Base-by-base conservation (phyloP, 768 basidiomycete species). In the Tricholoma terreum region DNA sequence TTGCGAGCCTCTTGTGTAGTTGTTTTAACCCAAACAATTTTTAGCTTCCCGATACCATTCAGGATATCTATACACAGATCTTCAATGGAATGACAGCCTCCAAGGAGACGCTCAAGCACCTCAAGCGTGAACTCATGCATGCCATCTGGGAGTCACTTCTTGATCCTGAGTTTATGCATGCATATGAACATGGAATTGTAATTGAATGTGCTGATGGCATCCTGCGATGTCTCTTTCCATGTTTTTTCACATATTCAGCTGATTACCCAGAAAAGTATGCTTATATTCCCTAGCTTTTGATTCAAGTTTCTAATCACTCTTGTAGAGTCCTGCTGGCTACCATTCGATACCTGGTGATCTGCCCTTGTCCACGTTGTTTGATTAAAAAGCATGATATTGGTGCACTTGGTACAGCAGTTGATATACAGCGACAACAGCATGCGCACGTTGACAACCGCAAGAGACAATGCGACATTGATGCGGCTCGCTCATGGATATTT, bases 331-430 rank as follows among this genome's bases (percentile, higher is more conserved):
- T 73, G 0, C 50, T 71, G 48, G 62, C 61, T 6, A 57, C 54
- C 46, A 57, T 68, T 19, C 53, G 58, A 4, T 60, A 56, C 52
- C 54, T 66, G 3, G 63, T 64, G 0, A 6, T 27, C 6, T 71
- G 63, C 45, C 71, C 71, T 3, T 73, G 71, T 40, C 71, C 71
- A 4, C 67, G 64, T 0, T 73, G 73, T 50, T 59, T 69, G 4
- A 52, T 71, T 5, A 50, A 30, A 1, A 66, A 62, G 22, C 6
- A 55, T 0, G 22, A 69, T 0, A 67, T 78, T 7, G 7, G 42
- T 3, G 54, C 63, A 0, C 54, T 80, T 21, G 77, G 77, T 0
- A 63, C 55, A 6, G n/a, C 5, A 10, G 31, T 33, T 33, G 31
- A 33, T 33, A 10, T 6, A 33, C 31, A 33, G 31, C 31, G 31